Evolutionary conservation across 148 eudicot species (phyloP).

Genomic region (Rhododendron simsii): DNA sequence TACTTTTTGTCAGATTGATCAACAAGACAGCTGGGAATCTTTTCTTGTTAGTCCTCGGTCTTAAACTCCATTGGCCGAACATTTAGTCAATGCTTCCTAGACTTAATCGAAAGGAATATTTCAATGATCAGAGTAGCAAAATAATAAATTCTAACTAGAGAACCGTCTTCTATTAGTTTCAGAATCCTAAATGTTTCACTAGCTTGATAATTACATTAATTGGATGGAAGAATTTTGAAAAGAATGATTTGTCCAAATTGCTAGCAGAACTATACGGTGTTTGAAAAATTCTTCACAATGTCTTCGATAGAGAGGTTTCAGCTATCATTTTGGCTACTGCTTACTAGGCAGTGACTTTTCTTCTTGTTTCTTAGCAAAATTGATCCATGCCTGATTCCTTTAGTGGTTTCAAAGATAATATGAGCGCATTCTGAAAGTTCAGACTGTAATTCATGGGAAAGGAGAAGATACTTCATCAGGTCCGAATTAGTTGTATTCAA

Average conservation of each 20-base stretch:
- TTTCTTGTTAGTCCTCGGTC: not conserved
- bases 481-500: not conserved
- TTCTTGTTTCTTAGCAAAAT: not conserved
- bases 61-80: not conserved
- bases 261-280: not conserved
- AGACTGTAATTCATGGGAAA: not conserved
- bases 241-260: not conserved
- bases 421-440: not conserved
- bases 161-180: not conserved
- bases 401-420: not conserved
- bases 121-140: not conserved
- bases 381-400: not conserved
- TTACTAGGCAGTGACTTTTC: not conserved
- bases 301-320: not conserved
- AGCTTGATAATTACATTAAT: not conserved
- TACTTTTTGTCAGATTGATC: not conserved
- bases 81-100: not conserved
- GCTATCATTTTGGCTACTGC: not conserved
- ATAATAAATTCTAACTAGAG: not conserved
- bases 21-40: not conserved
- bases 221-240: not conserved
- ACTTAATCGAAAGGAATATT: not conserved
- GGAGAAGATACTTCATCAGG: not conserved
- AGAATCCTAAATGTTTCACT: not conserved
- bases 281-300: not conserved